Percentiles rank a stretch among this genome's conserved stretches.
Evolutionary conservation across 2,329 filamentous ascomycete genomes (phyloP).

Genomic region (Ophiosphaerella narmari): DNA sequence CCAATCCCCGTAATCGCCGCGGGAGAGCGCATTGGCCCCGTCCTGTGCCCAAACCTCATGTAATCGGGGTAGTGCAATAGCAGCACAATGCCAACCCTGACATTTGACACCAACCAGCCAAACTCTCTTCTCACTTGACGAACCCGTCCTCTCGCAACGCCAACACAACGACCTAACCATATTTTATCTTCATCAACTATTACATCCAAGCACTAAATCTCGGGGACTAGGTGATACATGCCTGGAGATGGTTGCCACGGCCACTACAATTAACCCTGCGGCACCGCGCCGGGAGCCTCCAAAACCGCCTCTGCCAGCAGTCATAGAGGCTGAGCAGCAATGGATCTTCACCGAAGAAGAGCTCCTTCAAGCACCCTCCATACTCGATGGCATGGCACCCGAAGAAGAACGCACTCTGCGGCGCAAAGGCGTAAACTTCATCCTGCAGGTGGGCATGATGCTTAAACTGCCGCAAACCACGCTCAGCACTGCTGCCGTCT

Average conservation of each 20-base stretch:
- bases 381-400: slow-evolving; percentile 77
- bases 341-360: slow-evolving; percentile 91
- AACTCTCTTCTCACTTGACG: not conserved
- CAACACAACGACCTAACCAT: not conserved
- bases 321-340: slow-evolving; percentile 67
- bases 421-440: slow-evolving; percentile 94
- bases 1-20: slow-evolving; percentile 19
- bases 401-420: slow-evolving; percentile 79
- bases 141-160: not conserved
- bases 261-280: slow-evolving; percentile 20
- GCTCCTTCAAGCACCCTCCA: slow-evolving; percentile 78
- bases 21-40: slow-evolving; percentile 18
- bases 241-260: slow-evolving; percentile 36
- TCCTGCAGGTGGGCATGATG: slow-evolving; percentile 90
- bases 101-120: not conserved
- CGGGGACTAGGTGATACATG: not conserved
- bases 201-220: not conserved
- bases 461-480: slow-evolving; percentile 91
- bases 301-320: slow-evolving; percentile 49
- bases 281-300: slow-evolving; percentile 38
- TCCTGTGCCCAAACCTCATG: slow-evolving; percentile 8
- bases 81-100: not conserved
- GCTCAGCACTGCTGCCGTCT: slow-evolving; percentile 87
- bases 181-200: no score
- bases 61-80: not conserved